Evolutionary conservation across 306 rosid genomes (phyloP).

Genomic region (Clitoria ternatea): DNA sequence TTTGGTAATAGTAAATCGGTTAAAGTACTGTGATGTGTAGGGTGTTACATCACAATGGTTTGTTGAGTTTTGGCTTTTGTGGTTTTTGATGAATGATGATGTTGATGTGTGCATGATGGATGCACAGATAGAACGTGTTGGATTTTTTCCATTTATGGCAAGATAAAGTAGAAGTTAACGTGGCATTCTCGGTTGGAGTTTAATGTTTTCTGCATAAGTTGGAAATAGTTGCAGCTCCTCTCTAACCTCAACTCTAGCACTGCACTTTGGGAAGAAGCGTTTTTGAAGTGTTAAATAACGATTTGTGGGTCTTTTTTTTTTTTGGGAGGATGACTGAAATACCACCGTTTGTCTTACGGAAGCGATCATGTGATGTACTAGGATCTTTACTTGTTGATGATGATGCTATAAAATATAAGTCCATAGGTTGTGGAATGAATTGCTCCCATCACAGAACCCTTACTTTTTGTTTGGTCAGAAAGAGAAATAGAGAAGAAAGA

Average conservation of each 20-base stretch:
- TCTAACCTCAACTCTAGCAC: neutral
- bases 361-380: neutral
- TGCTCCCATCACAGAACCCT: neutral
- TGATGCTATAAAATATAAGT: too few relatives aligned
- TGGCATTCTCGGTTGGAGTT: neutral
- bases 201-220: neutral
- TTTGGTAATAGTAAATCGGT: neutral
- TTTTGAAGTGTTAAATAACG: neutral
- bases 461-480: neutral
- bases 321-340: neutral
- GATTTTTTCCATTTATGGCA: neutral
- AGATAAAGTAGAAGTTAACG: neutral
- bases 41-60: slow-evolving; percentile 10
- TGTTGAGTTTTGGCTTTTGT: slow-evolving; percentile 3
- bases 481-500: neutral
- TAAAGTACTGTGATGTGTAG: neutral
- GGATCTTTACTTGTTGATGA: neutral
- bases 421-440: neutral
- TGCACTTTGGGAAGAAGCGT: neutral
- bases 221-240: neutral
- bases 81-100: neutral
- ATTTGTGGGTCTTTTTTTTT: neutral
- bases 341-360: neutral
- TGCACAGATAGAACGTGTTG: too few relatives aligned
- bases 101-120: too few relatives aligned